Conservation (phyloP, 139 green algal species). For the Chlamydomonas schloesseri region DNA sequence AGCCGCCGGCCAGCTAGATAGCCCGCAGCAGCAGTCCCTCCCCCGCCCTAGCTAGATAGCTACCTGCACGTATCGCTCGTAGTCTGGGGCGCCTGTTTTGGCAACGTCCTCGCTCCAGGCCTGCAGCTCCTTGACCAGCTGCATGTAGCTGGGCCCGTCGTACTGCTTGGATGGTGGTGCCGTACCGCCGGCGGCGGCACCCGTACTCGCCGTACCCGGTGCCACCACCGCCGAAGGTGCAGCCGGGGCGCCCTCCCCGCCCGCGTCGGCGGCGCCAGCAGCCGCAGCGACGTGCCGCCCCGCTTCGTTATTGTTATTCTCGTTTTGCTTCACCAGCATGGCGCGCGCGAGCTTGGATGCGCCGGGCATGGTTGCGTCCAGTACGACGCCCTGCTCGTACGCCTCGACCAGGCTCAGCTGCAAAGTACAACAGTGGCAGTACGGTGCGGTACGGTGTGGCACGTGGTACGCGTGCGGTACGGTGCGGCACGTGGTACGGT, state of each 20-base stretch:
- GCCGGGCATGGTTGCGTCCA: not conserved
- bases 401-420: not conserved
- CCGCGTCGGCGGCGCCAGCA: too few species aligned
- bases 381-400: conserved; percentile 25
- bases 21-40: too few species aligned
- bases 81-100: not conserved
- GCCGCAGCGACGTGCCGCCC: too few species aligned
- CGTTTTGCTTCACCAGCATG: conserved; percentile 13
- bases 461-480: not conserved
- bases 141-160: conserved; percentile 5
- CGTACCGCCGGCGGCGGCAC: too few species aligned
- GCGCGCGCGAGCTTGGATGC: not conserved
- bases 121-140: conserved; percentile 5
- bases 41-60: not conserved
- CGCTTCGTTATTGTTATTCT: too few species aligned
- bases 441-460: not conserved
- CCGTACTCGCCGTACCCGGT: too few species aligned
- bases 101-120: not conserved
- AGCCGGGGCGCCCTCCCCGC: too few species aligned
- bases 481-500: too few species aligned
- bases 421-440: not conserved
- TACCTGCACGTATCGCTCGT: not conserved
- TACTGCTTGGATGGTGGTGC: too few species aligned
- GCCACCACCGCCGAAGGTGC: too few species aligned
- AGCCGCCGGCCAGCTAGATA: too few species aligned